Evolutionary conservation across 805 yeast species (phyloP).

Genomic region (Metschnikowia henanensis): DNA sequence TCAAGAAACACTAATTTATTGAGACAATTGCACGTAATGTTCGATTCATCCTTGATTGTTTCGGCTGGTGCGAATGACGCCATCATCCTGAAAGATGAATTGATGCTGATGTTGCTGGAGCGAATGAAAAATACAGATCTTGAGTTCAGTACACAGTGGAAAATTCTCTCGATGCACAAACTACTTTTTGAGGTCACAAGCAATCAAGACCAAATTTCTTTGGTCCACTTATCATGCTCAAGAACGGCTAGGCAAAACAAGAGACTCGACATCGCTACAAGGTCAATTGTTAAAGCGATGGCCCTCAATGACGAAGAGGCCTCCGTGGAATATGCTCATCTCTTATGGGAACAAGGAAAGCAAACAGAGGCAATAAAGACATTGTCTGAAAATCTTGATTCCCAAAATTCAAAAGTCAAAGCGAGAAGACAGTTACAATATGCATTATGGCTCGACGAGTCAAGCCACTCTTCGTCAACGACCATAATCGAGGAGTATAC

Average conservation of each 20-base stretch:
- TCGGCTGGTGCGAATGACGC: slow-evolving; percentile 14
- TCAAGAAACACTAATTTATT: slow-evolving; percentile 37
- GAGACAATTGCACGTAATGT: slow-evolving; percentile 38
- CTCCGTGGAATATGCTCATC: slow-evolving; percentile 74
- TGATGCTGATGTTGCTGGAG: slow-evolving; percentile 24
- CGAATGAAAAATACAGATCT: slow-evolving; percentile 39
- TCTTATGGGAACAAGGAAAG: slow-evolving; percentile 89
- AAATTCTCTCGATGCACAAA: slow-evolving; percentile 57
- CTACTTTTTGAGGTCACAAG: slow-evolving; percentile 35
- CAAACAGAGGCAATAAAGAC: slow-evolving; percentile 78
- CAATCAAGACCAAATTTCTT: slow-evolving; percentile 39
- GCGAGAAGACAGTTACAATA: slow-evolving; percentile 67
- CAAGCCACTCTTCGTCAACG: slow-evolving; percentile 78
- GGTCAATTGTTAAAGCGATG: slow-evolving; percentile 63
- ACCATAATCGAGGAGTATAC: slow-evolving; percentile 70
- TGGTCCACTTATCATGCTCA: slow-evolving; percentile 60
- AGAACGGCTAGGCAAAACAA: slow-evolving; percentile 65
- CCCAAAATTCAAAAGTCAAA: slow-evolving; percentile 18
- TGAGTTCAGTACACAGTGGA: slow-evolving; percentile 57
- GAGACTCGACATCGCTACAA: slow-evolving; percentile 70
- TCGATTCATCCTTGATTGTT: slow-evolving; percentile 32
- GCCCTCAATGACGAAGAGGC: slow-evolving; percentile 43
- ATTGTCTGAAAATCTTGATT: slow-evolving; percentile 43
- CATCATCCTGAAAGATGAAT: slow-evolving; percentile 12
- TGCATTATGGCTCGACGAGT: slow-evolving; percentile 84